Base-by-base conservation (phyloP, 2,329 filamentous ascomycete species). In the Thielaviopsis euricoi region DNA sequence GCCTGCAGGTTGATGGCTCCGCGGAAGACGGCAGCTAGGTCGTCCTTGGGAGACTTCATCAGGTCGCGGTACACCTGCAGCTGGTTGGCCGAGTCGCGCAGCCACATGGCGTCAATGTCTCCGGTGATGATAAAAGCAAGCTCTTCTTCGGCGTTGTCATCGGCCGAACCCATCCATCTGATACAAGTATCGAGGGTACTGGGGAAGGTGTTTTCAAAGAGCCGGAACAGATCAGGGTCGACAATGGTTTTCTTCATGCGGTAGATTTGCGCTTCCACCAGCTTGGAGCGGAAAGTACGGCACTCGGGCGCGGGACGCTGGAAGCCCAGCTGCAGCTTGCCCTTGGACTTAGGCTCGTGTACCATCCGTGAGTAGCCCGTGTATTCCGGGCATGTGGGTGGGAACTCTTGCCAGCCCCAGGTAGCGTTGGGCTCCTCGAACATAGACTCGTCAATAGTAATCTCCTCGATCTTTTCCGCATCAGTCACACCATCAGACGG, bases 51-150 rank as follows among this genome's bases (percentile, higher is more conserved):
- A 43, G 77, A 79, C 2, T 77, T 72, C 56, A 76, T 75, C 19
- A 87, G 70, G 12, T 87, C 69, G 1, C 79, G 75, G 52, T 83
- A 74, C 64, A 87, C 85, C 29, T 82, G 83, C 68, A 88, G 76
- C 67, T 88, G 85, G 64, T 86, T 86, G 17, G 83, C 80, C 13
- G 87, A 91, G 68, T 95, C 89, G 51, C 89, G 82, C 59, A 95
- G 74, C 89, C 89, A 95, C 72, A 91, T 87, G 0, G 87, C 87
- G 65, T 89, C 84, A 67, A 91, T 91, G 65, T 91, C 87, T 48
- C 87, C 87, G 0, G 87, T 91, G 54, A 90, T 87, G 61, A 91
- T 82, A 66, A 90, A 91, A 26, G 82, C 85, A 64, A 91, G 80
- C 56, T 81, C 71, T 13, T 82, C 81, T 60, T 79, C 72, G 57